Evolutionary conservation across 306 rosid genomes (phyloP), one percentile per base, ranked within the genome.

Genomic region (Carpinus viminea): DNA sequence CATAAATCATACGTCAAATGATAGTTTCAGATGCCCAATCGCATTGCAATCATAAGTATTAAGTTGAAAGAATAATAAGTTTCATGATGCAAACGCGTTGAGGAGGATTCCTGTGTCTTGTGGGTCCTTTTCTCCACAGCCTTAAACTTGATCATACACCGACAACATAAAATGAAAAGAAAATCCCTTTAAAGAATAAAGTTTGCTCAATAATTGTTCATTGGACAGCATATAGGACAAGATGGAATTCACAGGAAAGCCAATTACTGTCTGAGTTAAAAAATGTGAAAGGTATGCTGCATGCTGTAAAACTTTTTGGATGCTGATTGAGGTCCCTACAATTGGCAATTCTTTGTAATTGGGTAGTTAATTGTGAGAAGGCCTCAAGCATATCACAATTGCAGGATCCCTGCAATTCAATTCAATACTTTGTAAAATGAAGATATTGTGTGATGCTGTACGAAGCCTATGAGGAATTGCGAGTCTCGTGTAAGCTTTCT

Each of bases 101-200:
- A 15, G 26, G 28, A 7, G 51, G 47, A 68, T 41, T 36, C 7
- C 17, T 2, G 43, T 68, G 61, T 12, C 13, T 47, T 12, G 73
- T 69, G 83, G 80, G 77, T 18, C 82, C 68, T 74, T 41, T 24
- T 24, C 26, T 36, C 43, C 43, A 8, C 24, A 72, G 75, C 51
- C 48, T 2, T 31, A 31, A 38, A 38, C 72, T 17, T n/a, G 28
- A 78, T 74, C 79, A 72, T 8, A 54, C 21, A 31, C 34, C 34
- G 2, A 31, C 4, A 46, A 69, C 11, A 69, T 71, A 48, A 62
- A 13, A 69, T 24, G 21, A 70, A 17, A 12, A 60, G 18, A 48
- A 38, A 70, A 70, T 48, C 46, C 28, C 7, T 31, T 28, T 0
- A 12, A 51, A 6, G 6, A 41, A 41, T 41, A 41, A 26, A 28